These are phyloP conservation scores for Populus deltoides DNA, from an alignment of 345 rosid genomes.

Conservation along the genomic window DNA sequence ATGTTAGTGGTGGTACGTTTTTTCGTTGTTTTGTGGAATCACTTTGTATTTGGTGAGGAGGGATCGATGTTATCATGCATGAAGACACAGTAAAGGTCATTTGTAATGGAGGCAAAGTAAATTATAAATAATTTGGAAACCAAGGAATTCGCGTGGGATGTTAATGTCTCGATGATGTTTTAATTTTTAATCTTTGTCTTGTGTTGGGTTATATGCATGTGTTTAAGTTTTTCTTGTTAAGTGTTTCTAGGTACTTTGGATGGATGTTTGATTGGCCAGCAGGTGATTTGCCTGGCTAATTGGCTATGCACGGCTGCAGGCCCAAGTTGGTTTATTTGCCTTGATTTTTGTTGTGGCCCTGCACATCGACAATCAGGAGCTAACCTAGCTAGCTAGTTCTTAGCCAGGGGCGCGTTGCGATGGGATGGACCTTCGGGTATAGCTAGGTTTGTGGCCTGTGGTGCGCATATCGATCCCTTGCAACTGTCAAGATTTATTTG, in stretches of 20 bases:
- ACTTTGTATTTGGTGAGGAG: slow-evolving; percentile 9
- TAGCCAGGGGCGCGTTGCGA: neutral
- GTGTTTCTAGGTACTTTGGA: neutral
- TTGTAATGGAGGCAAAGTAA: neutral
- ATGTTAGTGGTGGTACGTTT: neutral
- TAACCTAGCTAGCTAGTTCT: neutral
- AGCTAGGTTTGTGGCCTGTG: too few species aligned
- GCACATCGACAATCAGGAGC: neutral
- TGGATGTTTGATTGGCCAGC: neutral
- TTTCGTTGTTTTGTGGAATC: slow-evolving; percentile 7
- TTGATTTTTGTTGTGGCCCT: neutral
- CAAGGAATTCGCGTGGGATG: slow-evolving; percentile 35
- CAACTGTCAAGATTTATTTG: neutral
- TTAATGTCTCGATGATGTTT: slow-evolving; percentile 31
- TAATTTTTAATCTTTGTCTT: neutral
- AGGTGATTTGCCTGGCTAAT: neutral
- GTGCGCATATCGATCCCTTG: neutral
- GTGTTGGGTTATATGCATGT: neutral
- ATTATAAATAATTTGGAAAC: slow-evolving; percentile 18
- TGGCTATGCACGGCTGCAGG: neutral
- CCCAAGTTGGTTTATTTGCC: neutral
- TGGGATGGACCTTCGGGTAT: neutral
- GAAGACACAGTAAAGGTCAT: slow-evolving; percentile 22
- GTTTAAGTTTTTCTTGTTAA: neutral
- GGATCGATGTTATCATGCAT: slow-evolving; percentile 10